phyloP scores from a whole-genome alignment of 225 moss, liverwort and hornwort species.

The Physcomitrellopsis africana region DNA sequence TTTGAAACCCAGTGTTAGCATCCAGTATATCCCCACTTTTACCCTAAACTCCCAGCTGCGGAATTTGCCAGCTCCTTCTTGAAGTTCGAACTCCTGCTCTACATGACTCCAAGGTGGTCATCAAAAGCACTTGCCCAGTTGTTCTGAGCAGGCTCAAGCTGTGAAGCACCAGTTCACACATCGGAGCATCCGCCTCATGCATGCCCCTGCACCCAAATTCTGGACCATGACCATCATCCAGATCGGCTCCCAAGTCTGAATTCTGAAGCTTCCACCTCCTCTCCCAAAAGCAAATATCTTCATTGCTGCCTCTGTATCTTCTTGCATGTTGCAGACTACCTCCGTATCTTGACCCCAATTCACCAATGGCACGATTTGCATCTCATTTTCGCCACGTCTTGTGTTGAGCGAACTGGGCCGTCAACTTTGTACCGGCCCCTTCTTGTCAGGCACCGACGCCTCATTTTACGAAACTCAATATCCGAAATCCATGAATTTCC shows the following conservation, averaged over 20 bases:
- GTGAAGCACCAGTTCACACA: constrained; percentile 7
- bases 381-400: constrained; percentile 46
- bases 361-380: constrained; percentile 43
- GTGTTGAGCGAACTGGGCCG: constrained; percentile 44
- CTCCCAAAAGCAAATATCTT: constrained; percentile 30
- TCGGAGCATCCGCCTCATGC: constrained; percentile 1
- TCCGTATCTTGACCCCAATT: constrained; percentile 38
- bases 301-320: constrained; percentile 1
- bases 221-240: constrained; percentile 20
- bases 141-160: not conserved
- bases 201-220: constrained; percentile 11
- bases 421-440: constrained; percentile 42
- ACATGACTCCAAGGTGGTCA: constrained; percentile 7
- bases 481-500: constrained; percentile 61
- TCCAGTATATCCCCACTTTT: constrained; percentile 15
- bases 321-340: constrained; percentile 21
- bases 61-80: constrained; percentile 23
- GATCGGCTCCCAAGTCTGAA: constrained; percentile 28
- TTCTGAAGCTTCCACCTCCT: constrained; percentile 53
- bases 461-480: constrained; percentile 56
- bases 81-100: constrained; percentile 35
- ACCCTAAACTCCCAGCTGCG: constrained; percentile 15
- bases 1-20: constrained; percentile 37
- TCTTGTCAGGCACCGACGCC: constrained; percentile 39
- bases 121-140: not conserved